Evolutionary conservation across 2,329 filamentous ascomycete species (phyloP).

Genomic region (Aspergillus floridensis): DNA sequence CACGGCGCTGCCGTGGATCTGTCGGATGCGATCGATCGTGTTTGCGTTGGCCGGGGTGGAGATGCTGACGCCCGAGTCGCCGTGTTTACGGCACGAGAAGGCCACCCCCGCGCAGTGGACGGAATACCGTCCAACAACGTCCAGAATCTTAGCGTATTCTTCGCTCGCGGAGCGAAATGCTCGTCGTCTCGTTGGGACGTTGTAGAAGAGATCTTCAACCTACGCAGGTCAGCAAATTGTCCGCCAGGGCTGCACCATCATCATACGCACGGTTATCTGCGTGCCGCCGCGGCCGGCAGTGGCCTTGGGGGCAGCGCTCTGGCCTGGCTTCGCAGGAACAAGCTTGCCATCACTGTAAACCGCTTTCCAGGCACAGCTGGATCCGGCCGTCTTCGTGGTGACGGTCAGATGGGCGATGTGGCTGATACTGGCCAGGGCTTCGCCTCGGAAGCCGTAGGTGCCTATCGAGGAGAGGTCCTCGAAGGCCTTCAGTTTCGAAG

Average conservation of each 20-base stretch:
- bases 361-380: conserved; percentile 84
- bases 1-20: conserved; percentile 79
- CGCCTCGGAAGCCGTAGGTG: conserved; percentile 96
- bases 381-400: conserved; percentile 88
- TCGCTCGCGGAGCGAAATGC: conserved; percentile 91
- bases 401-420: conserved; percentile 95
- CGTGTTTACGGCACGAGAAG: conserved; percentile 95
- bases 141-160: conserved; percentile 96
- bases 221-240: conserved; percentile 23
- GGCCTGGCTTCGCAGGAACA: conserved; percentile 79
- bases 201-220: conserved; percentile 96
- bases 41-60: conserved; percentile 72
- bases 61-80: conserved; percentile 78
- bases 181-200: conserved; percentile 79
- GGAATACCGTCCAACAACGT: conserved; percentile 89
- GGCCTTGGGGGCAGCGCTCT: conserved; percentile 79
- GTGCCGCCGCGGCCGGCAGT: conserved; percentile 86
- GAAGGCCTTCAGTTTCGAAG: conserved; percentile 89
- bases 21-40: conserved; percentile 78
- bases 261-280: conserved; percentile 69
- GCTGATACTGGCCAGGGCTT: conserved; percentile 94
- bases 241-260: background rate
- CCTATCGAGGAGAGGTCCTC: conserved; percentile 87
- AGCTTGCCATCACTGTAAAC: conserved; percentile 82
- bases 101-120: conserved; percentile 88